A percentile compares a stretch with the other conserved stretches of the same genome.
Evolutionary conservation across 805 yeast species (phyloP).

Genomic region (Candida insectalens): DNA sequence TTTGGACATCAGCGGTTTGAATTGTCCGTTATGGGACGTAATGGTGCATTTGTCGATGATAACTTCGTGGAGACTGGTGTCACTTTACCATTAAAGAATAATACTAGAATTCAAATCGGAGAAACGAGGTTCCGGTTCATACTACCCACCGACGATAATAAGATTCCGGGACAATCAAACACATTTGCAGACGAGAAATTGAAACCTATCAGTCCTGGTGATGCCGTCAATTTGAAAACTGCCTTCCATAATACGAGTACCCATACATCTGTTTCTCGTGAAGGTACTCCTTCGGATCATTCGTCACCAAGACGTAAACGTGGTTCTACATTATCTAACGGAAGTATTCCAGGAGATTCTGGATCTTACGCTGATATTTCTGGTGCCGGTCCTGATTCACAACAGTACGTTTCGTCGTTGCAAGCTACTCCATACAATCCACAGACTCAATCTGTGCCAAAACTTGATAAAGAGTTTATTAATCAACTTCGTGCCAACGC

Average conservation of each 20-base stretch:
- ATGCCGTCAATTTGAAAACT: slow-evolving; percentile 48
- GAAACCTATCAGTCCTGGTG: slow-evolving; percentile 43
- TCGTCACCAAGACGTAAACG: too few relatives aligned
- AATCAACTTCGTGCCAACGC: slow-evolving; percentile 21
- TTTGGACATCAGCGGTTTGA: slow-evolving; percentile 95
- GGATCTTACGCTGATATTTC: not conserved
- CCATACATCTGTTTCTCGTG: not conserved
- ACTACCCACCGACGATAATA: slow-evolving; percentile 51
- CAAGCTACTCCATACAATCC: slow-evolving; percentile 2
- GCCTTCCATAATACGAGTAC: slow-evolving; percentile 28
- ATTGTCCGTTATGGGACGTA: slow-evolving; percentile 81
- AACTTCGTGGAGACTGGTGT: slow-evolving; percentile 81
- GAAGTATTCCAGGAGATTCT: not conserved
- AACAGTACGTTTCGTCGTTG: slow-evolving; percentile 1
- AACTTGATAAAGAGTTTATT: slow-evolving; percentile 9
- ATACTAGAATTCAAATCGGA: slow-evolving; percentile 84
- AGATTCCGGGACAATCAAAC: slow-evolving; percentile 5
- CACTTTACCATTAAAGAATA: slow-evolving; percentile 79
- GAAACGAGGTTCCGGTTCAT: slow-evolving; percentile 84
- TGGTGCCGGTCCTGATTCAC: too few relatives aligned
- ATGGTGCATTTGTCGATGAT: slow-evolving; percentile 95
- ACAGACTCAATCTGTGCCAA: slow-evolving; percentile 1
- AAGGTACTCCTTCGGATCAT: not conserved
- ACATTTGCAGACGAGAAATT: slow-evolving; percentile 14
- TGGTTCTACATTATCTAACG: not conserved